Conservation (phyloP, 2,329 filamentous ascomycete species). For the Ophiostoma piceae region DNA sequence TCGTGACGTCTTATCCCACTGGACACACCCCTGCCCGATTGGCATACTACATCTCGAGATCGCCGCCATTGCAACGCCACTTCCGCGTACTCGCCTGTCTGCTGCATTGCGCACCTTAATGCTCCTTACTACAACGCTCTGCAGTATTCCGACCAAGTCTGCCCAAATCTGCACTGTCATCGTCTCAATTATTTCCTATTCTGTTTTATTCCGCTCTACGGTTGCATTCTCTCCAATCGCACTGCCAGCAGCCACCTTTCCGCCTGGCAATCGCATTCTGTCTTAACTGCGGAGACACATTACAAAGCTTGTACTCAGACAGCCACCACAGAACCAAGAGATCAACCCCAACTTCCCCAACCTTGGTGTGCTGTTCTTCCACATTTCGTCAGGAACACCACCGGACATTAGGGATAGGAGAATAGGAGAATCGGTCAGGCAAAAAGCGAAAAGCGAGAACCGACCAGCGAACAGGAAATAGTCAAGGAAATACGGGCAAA, state of each 20-base stretch:
- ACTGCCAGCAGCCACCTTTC: not conserved
- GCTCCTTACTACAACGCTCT: not conserved
- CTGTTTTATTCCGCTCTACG: not conserved
- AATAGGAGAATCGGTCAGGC: not conserved
- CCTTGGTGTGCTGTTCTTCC: not conserved
- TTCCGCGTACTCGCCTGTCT: slow-evolving; percentile 10
- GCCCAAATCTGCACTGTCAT: not conserved
- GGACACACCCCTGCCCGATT: slow-evolving; percentile 10
- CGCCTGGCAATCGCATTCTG: not conserved
- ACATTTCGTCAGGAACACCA: slow-evolving; percentile 3
- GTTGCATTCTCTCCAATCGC: not conserved
- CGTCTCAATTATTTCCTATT: not conserved
- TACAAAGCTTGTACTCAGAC: not conserved
- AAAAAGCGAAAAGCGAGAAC: not conserved
- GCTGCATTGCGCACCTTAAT: not conserved
- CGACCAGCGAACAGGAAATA: not conserved
- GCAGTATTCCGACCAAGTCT: not conserved
- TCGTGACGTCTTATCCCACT: not conserved
- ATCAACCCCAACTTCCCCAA: slow-evolving; percentile 12
- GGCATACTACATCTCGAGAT: slow-evolving; percentile 19
- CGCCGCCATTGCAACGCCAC: slow-evolving; percentile 13
- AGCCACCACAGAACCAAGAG: slow-evolving; percentile 6
- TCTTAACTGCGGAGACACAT: not conserved
- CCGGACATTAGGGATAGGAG: not conserved
- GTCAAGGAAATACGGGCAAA: not conserved